A percentile compares a stretch with the other conserved stretches of the same genome.
Evolutionary conservation across 225 moss, liverwort and hornwort species (phyloP).

Genomic region (Rhytidiadelphus loreus): DNA sequence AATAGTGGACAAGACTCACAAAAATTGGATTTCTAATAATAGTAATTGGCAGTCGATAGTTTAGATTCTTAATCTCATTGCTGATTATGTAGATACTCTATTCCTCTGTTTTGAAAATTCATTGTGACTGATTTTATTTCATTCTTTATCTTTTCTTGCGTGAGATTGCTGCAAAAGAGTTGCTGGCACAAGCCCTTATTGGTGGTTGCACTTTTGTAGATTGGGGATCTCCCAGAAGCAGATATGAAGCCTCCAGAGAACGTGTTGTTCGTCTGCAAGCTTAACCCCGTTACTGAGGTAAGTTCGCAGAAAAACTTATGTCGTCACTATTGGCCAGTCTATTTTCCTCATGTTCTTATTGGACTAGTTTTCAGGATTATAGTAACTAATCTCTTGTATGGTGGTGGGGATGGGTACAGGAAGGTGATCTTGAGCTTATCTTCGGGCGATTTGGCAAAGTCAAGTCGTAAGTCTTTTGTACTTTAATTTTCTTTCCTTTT

Average conservation of each 20-base stretch:
- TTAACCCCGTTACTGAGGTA: slow-evolving; percentile 95
- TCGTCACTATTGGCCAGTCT: not conserved
- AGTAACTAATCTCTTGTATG: not conserved
- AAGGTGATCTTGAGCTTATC: slow-evolving; percentile 81
- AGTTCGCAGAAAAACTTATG: not conserved
- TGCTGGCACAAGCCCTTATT: not conserved
- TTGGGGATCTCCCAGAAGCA: slow-evolving; percentile 97
- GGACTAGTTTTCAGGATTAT: not conserved
- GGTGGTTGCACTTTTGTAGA: slow-evolving; percentile 35
- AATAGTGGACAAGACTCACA: not conserved
- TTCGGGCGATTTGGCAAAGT: slow-evolving; percentile 93
- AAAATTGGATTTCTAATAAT: not conserved
- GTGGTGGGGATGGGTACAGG: slow-evolving; percentile 36
- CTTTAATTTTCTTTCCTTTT: not conserved
- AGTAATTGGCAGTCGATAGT: not conserved
- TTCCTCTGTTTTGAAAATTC: not conserved
- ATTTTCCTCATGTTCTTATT: not conserved
- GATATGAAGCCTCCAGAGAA: slow-evolving; percentile 95
- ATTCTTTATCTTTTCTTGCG: not conserved
- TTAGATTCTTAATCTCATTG: not conserved
- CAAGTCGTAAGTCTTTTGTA: slow-evolving; percentile 50
- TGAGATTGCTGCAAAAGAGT: not conserved
- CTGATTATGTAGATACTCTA: not conserved
- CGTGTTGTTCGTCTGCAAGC: slow-evolving; percentile 93
- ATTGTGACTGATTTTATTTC: not conserved